A percentile compares a stretch with the other conserved stretches of the same genome.
Evolutionary conservation across 768 basidiomycete genomes (phyloP).

Genomic region (Sarcodon sp.): DNA sequence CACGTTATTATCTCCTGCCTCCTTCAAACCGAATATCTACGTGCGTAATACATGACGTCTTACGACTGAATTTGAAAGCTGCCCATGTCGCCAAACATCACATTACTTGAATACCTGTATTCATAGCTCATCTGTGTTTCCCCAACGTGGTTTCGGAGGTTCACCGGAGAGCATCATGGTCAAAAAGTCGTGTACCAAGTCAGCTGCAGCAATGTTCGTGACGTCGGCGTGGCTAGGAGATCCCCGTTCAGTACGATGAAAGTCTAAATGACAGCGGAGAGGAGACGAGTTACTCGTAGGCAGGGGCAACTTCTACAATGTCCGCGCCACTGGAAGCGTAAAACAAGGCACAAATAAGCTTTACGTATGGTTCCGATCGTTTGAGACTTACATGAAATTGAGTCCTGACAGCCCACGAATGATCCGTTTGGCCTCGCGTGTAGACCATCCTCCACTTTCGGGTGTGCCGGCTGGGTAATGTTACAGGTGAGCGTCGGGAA

Average conservation of each 20-base stretch:
- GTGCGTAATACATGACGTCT: too few species aligned
- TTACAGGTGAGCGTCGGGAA: not conserved
- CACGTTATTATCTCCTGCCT: too few species aligned
- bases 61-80: too few species aligned
- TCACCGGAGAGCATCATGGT: conserved; percentile 39
- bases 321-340: conserved; percentile 42
- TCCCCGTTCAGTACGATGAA: conserved; percentile 1
- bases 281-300: conserved; percentile 41
- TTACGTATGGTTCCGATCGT: not conserved
- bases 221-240: conserved; percentile 36
- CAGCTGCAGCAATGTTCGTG: conserved; percentile 56
- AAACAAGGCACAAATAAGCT: not conserved
- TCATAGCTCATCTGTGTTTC: conserved; percentile 4
- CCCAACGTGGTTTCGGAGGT: conserved; percentile 18
- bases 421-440: conserved; percentile 69
- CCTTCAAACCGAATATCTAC: too few species aligned
- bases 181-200: conserved; percentile 56
- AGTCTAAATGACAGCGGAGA: not conserved
- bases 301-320: conserved; percentile 62
- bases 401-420: conserved; percentile 68
- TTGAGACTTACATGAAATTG: conserved; percentile 55
- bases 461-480: conserved; percentile 58
- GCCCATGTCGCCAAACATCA: not conserved
- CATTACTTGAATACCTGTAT: conserved; percentile 17
- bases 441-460: conserved; percentile 78